Evolutionary conservation across 1,284 basidiomycete genomes (phyloP), one percentile per base, ranked within the genome.

Genomic region (Erythrobasidium hasegawianum): DNA sequence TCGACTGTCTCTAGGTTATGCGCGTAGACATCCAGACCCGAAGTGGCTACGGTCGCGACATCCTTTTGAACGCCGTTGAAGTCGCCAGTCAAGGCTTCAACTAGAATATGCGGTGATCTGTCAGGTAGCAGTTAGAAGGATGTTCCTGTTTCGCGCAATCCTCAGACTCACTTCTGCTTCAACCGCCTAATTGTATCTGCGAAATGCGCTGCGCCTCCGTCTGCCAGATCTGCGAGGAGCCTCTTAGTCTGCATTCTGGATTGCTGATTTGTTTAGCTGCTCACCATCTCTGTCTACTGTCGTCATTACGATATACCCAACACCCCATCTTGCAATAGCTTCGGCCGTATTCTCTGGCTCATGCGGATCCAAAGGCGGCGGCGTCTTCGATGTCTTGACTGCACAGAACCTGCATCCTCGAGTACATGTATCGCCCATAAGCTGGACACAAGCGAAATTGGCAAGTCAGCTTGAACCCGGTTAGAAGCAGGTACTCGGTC

Each of bases 401-500:
- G 94, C 90, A 75, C 96, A 99, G 78, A 99, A 99, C 59, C 94
- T 83, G 79, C 96, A 99, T 0, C 92, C 96, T 75, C 96, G 86
- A 14, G 96, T 99, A 76, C 96, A 99, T 13, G 92, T 96, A 79
- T 98, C 95, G n/a, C 96, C 96, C 96, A 99, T 98, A 38, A 98
- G 81, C 92, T 94, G 72, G 8, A 20, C 24, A 52, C n/a, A 62
- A n/a, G 57, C 60, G 59, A n/a, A 69, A 60, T 0, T 50, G 16
- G 18, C 33, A 0, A n/a, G 39, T 18, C 14, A 43, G 57, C 26
- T 27, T n/a, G n/a, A n/a, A n/a, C n/a, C n/a, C n/a, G n/a, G n/a
- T n/a, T n/a, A n/a, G n/a, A n/a, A n/a, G n/a, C n/a, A n/a, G n/a
- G n/a, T n/a, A n/a, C n/a, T n/a, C n/a, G n/a, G n/a, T n/a, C n/a